phyloP scores from a whole-genome alignment of 1,139 yeast genomes.

The Saccharomyces hybrid region DNA sequence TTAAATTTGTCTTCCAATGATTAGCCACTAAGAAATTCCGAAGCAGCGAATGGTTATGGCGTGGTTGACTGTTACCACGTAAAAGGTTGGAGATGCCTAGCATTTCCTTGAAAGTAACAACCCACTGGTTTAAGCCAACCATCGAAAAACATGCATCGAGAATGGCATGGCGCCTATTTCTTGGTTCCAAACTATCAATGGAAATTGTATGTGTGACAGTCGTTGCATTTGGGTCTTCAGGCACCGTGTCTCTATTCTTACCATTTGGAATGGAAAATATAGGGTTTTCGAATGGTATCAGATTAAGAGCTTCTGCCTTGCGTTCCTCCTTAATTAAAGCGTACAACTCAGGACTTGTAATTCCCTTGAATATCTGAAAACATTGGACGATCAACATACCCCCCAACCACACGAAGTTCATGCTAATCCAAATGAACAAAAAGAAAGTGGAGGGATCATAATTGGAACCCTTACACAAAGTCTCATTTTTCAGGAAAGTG shows the following conservation, averaged over 20 bases:
- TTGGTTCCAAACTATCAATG: slow-evolving; percentile 5
- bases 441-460: slow-evolving; percentile 48
- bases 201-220: slow-evolving; percentile 28
- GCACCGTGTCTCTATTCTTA: neutral
- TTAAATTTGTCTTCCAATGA: slow-evolving; percentile 45
- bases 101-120: slow-evolving; percentile 28
- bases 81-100: slow-evolving; percentile 15
- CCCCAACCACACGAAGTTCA: slow-evolving; percentile 63
- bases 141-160: slow-evolving; percentile 18
- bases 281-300: neutral
- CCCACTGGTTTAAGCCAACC: slow-evolving; percentile 33
- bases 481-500: slow-evolving; percentile 44
- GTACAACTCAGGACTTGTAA: slow-evolving; percentile 64
- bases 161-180: neutral
- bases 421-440: slow-evolving; percentile 46
- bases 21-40: slow-evolving; percentile 35
- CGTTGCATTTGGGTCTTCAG: slow-evolving; percentile 6
- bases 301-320: slow-evolving; percentile 2
- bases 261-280: neutral
- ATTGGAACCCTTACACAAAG: slow-evolving; percentile 50
- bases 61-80: slow-evolving; percentile 5
- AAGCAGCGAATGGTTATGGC: slow-evolving; percentile 29
- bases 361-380: slow-evolving; percentile 64
- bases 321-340: slow-evolving; percentile 25
- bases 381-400: slow-evolving; percentile 59